These are phyloP conservation scores for Colletotrichum agaves DNA, from an alignment of 2,329 filamentous ascomycete genomes.

Conservation along the genomic window DNA sequence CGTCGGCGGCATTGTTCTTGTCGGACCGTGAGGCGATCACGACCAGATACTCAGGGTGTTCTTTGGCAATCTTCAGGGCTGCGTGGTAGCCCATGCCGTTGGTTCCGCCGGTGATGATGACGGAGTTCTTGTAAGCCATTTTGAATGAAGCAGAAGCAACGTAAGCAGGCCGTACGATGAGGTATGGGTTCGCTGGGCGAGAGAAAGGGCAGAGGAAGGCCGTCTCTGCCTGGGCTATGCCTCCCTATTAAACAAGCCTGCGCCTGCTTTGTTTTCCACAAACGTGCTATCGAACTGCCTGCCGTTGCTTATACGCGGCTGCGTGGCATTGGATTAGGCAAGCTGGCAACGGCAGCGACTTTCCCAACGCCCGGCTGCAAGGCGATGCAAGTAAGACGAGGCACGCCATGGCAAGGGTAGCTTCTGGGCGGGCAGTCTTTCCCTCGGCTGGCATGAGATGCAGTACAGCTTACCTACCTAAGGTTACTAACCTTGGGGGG, in stretches of 20 bases:
- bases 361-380: not conserved
- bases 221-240: not conserved
- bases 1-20: slow-evolving; percentile 48
- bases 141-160: not conserved
- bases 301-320: not conserved
- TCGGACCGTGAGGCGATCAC: slow-evolving; percentile 57
- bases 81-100: slow-evolving; percentile 54
- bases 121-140: slow-evolving; percentile 35
- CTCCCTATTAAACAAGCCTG: not conserved
- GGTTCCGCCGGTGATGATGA: slow-evolving; percentile 60
- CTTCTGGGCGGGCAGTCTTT: not conserved
- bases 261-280: not conserved
- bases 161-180: not conserved
- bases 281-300: not conserved
- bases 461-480: too few relatives aligned
- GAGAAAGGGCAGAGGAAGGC: not conserved
- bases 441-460: not conserved
- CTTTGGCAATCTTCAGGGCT: slow-evolving; percentile 52
- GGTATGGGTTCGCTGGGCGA: not conserved
- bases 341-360: too few relatives aligned
- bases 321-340: too few relatives aligned
- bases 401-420: not conserved
- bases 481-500: too few relatives aligned
- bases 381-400: not conserved
- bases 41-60: slow-evolving; percentile 52